A percentile compares a stretch with the other conserved stretches of the same genome.
Conservation (phyloP, 1,139 yeast species). For the Suhomyces coccinellae region DNA sequence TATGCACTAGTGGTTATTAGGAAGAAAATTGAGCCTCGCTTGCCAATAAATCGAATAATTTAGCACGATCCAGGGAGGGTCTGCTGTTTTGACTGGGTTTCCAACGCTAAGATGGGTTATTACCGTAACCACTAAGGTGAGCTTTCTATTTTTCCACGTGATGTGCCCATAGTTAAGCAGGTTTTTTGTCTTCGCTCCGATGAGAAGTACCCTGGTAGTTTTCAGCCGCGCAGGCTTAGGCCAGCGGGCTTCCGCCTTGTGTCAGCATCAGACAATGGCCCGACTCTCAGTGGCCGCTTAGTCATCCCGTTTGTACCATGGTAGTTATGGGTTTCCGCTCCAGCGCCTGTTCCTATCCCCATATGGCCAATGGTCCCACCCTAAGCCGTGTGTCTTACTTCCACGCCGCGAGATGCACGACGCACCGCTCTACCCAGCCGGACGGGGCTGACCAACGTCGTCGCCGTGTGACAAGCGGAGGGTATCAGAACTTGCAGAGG, state of each 20-base stretch:
- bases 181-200: neutral
- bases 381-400: too few species aligned
- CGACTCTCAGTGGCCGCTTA: too few species aligned
- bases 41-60: neutral
- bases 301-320: too few species aligned
- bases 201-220: neutral
- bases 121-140: slow-evolving; percentile 3
- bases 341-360: too few species aligned
- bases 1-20: slow-evolving; percentile 1
- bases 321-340: too few species aligned
- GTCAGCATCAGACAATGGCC: too few species aligned
- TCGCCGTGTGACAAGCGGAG: neutral
- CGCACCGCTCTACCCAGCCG: too few species aligned
- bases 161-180: neutral
- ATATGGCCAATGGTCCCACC: too few species aligned
- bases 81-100: too few species aligned
- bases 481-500: slow-evolving; percentile 3
- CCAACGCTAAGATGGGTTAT: neutral
- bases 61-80: neutral
- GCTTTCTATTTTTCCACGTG: neutral
- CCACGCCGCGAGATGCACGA: too few species aligned
- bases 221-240: too few species aligned
- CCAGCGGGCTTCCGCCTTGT: too few species aligned
- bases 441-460: neutral
- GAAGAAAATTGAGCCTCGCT: neutral